phyloP scores from a whole-genome alignment of 1,139 yeast species.

The Yamadazyma sp. region DNA sequence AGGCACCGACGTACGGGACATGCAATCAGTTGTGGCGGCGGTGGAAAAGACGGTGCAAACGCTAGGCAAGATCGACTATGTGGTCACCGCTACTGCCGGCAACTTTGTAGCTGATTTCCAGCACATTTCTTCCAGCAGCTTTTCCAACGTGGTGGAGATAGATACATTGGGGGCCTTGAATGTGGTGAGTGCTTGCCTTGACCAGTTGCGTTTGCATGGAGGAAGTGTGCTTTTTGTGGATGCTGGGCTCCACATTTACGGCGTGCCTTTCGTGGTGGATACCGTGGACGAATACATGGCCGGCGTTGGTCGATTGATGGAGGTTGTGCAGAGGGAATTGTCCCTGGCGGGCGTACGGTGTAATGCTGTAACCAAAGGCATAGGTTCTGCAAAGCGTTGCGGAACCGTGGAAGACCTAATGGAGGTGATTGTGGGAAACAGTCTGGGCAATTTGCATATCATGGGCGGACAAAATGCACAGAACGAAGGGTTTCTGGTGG shows the following conservation, averaged over 20 bases:
- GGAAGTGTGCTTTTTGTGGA: conserved; percentile 79
- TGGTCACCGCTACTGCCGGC: conserved; percentile 96
- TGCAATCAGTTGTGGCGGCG: conserved; percentile 56
- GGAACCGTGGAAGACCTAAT: conserved; percentile 38
- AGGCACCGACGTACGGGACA: conserved; percentile 73
- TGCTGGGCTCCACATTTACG: conserved; percentile 85
- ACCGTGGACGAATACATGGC: conserved; percentile 92
- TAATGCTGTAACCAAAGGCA: conserved; percentile 77
- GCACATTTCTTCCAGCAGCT: conserved; percentile 78
- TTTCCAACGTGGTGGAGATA: conserved; percentile 79
- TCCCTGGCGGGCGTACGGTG: conserved; percentile 84
- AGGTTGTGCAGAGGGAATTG: conserved; percentile 80
- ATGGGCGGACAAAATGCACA: neutral
- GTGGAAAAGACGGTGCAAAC: conserved; percentile 61
- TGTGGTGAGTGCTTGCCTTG: conserved; percentile 78
- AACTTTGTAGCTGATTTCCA: conserved; percentile 81
- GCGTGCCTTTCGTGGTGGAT: conserved; percentile 77
- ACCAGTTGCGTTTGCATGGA: conserved; percentile 59
- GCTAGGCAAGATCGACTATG: conserved; percentile 76
- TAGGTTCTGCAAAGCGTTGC: conserved; percentile 53
- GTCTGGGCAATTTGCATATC: no score
- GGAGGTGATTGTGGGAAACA: neutral
- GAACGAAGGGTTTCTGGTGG: neutral
- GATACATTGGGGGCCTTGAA: conserved; percentile 86
- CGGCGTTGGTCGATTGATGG: conserved; percentile 83